Evolutionary conservation across 371 early-diverging fungal genomes (phyloP), one percentile per base, ranked within the genome.

Genomic region (Haplosporangium sp.): DNA sequence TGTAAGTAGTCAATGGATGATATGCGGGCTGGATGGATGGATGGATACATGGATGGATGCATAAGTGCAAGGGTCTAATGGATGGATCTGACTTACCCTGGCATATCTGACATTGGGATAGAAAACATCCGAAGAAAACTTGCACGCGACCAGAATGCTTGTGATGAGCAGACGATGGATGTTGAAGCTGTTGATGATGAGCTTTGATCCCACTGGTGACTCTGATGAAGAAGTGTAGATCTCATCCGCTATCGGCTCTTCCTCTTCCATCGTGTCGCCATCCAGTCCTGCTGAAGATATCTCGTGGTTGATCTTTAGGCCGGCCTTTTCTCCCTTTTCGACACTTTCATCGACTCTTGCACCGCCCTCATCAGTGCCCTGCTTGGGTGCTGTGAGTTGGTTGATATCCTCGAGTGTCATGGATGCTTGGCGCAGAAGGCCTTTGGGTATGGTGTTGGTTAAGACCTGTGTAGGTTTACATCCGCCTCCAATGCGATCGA

Each of bases 101-200:
- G 93, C 88, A 76, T 92, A 92, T 46, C 91, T 86, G 6, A 86
- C 82, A 59, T 95, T 95, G 56, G 93, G 90, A 81, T 91, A 94
- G 62, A 94, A 95, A 0, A 93, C 84, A 82, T 95, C 95, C 0
- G 91, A 90, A 36, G 89, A 85, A 57, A 95, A 94, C 84, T 95
- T 95, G 68, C 92, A 89, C n/a, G 93, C 93, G 6, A 94, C 89
- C 38, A 93, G 89, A 38, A 93, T 86, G 48, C 91, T 91, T n/a
- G 94, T 85, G 46, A 96, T 93, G 5, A 94, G 71, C 61, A 96
- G 75, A 9, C 95, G 89, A 76, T 96, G 96, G 18, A 95, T 87
- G 68, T 94, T 95, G 73, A 86, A 89, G 21, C 92, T 91, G 75
- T 85, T 91, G 55, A 94, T 81, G 42, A 89, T 83, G 37, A 91